Percentiles rank a stretch among this genome's conserved stretches.
These are phyloP conservation scores for Dictyostelium capitatum DNA, from an alignment of 78 protist genomes.

Conservation along the genomic window DNA sequence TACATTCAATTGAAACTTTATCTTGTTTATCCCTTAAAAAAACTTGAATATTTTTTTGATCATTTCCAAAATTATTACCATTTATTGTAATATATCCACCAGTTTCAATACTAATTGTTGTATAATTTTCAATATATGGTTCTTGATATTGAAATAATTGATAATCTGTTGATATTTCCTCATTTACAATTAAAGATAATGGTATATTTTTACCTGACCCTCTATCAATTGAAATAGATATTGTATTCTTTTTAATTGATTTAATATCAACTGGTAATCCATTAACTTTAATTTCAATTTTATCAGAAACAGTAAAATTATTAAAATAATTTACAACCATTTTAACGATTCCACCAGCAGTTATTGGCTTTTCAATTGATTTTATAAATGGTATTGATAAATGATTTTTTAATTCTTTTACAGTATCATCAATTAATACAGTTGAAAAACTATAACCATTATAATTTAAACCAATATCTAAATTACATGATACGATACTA, in stretches of 20 bases:
- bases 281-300: not conserved
- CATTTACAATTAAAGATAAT: not conserved
- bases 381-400: constrained; percentile 1
- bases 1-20: not conserved
- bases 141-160: not conserved
- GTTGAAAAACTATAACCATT: not conserved
- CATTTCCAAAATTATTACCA: constrained; percentile 30
- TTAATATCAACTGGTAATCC: not conserved
- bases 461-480: not conserved
- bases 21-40: not conserved
- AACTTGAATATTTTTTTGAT: not conserved
- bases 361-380: not conserved
- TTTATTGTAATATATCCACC: not conserved
- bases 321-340: not conserved
- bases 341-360: not conserved
- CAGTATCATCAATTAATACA: not conserved
- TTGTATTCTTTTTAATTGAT: not conserved
- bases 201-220: constrained; percentile 20
- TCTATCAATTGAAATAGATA: not conserved
- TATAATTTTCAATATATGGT: constrained; percentile 7
- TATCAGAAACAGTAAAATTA: not conserved
- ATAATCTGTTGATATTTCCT: not conserved
- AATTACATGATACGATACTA: not conserved
- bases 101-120: not conserved
- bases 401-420: not conserved